Conservation (phyloP, 768 basidiomycete species). For the Leucosporidium creatinivorum region DNA sequence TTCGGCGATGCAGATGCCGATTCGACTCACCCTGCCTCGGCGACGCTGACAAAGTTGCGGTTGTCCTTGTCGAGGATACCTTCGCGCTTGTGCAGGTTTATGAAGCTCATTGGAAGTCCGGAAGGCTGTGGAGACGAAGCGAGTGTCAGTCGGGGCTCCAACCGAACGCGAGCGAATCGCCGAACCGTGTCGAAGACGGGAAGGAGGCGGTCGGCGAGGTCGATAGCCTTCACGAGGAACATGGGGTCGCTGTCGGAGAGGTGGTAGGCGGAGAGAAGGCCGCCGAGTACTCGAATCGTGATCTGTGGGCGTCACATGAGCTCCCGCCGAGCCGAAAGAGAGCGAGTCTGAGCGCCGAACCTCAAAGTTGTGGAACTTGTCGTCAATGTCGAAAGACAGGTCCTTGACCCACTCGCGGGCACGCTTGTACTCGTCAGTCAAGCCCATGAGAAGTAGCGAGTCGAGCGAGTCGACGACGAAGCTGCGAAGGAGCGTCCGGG, state of each 20-base stretch:
- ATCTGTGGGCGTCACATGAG: constrained; percentile 50
- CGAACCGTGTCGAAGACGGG: constrained; percentile 64
- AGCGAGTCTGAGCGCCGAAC: constrained; percentile 42
- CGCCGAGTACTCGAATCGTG: constrained; percentile 85
- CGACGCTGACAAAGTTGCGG: constrained; percentile 61
- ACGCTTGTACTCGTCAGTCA: constrained; percentile 67
- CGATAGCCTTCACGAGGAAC: constrained; percentile 67
- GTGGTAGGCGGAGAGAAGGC: constrained; percentile 77
- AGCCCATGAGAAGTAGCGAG: constrained; percentile 75
- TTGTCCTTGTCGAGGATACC: constrained; percentile 60
- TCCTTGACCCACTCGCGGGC: constrained; percentile 70
- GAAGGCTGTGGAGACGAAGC: constrained; percentile 42
- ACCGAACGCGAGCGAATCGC: not conserved
- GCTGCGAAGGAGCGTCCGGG: not conserved
- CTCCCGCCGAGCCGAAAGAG: constrained; percentile 3
- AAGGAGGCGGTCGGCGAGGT: constrained; percentile 78
- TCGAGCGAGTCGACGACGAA: constrained; percentile 67
- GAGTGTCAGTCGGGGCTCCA: not conserved
- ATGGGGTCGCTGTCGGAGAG: constrained; percentile 59
- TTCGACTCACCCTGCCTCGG: constrained; percentile 58
- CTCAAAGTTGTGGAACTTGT: constrained; percentile 80
- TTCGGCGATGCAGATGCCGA: not conserved
- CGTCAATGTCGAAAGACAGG: constrained; percentile 70
- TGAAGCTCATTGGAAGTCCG: constrained; percentile 68
- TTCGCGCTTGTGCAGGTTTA: constrained; percentile 61